Percentiles rank a stretch among this genome's conserved stretches.
These are phyloP conservation scores for Periconia sp. DNA, from an alignment of 2,329 filamentous ascomycete species.

Conservation along the genomic window DNA sequence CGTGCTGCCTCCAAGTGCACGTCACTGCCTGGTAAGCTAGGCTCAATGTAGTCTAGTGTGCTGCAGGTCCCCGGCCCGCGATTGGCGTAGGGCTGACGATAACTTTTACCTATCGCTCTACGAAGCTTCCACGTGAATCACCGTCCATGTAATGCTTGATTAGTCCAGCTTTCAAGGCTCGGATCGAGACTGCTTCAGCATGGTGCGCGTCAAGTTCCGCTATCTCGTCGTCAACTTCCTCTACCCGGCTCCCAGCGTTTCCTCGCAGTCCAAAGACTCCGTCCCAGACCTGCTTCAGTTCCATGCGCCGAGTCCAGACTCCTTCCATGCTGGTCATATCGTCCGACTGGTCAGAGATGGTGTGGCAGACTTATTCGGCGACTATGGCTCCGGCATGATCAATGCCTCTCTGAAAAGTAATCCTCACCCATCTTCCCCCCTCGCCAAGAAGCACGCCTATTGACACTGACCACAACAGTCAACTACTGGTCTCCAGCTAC, in stretches of 20 bases:
- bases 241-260: constrained; percentile 66
- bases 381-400: constrained; percentile 82
- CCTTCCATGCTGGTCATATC: constrained; percentile 70
- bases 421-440: constrained; percentile 9
- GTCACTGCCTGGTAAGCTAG: constrained; percentile 6
- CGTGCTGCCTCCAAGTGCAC: constrained; percentile 5
- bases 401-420: constrained; percentile 72
- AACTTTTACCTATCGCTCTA: no score
- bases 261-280: constrained; percentile 39
- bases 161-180: background rate
- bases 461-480: constrained; percentile 60
- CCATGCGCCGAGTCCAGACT: constrained; percentile 77
- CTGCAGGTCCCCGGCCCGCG: background rate
- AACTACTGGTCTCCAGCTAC: constrained; percentile 94
- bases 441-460: no score
- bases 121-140: no score
- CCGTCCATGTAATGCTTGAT: no score
- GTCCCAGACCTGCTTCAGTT: constrained; percentile 71
- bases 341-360: constrained; percentile 65
- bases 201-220: constrained; percentile 96
- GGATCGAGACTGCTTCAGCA: constrained; percentile 44
- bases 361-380: constrained; percentile 61
- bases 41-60: background rate
- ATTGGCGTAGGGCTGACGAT: constrained; percentile 7
- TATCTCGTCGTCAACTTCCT: constrained; percentile 95